Conservation (phyloP, 768 basidiomycete genomes). For the Mycena amicta region DNA sequence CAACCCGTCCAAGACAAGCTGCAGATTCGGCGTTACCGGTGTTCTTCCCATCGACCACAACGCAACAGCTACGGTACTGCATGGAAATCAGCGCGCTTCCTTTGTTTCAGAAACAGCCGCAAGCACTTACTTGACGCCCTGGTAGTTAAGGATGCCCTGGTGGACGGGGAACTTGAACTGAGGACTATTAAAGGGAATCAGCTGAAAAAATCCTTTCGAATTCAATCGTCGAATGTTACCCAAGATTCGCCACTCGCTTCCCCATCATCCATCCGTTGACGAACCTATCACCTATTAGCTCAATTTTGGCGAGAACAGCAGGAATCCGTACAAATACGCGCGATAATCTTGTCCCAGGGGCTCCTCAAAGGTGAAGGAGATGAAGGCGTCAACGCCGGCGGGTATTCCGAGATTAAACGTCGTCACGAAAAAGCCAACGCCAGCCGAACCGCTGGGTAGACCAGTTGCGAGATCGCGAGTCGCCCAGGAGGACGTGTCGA, state of each 20-base stretch:
- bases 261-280: conserved; percentile 93
- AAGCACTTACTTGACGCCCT: conserved; percentile 61
- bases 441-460: conserved; percentile 58
- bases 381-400: conserved; percentile 58
- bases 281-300: conserved; percentile 55
- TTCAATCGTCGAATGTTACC: conserved; percentile 22
- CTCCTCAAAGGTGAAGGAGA: conserved; percentile 75
- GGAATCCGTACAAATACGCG: conserved; percentile 38
- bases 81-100: neutral
- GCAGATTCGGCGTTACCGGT: conserved; percentile 52
- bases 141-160: conserved; percentile 75
- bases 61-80: conserved; percentile 60
- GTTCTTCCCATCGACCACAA: conserved; percentile 66
- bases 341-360: conserved; percentile 65
- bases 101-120: neutral
- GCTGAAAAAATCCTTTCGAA: neutral
- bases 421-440: conserved; percentile 82
- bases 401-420: conserved; percentile 68
- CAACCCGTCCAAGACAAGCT: conserved; percentile 55
- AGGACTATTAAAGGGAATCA: too few relatives aligned
- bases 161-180: conserved; percentile 84
- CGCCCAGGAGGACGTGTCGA: conserved; percentile 63
- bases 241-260: conserved; percentile 71
- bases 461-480: conserved; percentile 59
- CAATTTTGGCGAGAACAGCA: neutral